phyloP scores from a whole-genome alignment of 2,329 filamentous ascomycete genomes.

The Trichophyton equinum region DNA sequence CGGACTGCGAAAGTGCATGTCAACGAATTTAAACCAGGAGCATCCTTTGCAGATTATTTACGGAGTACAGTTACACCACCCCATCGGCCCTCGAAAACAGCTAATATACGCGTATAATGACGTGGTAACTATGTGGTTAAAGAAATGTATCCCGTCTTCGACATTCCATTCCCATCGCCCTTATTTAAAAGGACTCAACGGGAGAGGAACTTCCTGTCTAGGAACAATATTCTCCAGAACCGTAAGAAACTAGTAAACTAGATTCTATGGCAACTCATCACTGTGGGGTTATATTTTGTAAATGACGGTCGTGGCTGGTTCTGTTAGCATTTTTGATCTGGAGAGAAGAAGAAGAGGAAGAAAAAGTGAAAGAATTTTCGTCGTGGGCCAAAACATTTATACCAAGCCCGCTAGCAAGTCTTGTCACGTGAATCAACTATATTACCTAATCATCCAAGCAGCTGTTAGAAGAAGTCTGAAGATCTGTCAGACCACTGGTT shows the following conservation, averaged over 20 bases:
- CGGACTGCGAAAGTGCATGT: too few relatives aligned
- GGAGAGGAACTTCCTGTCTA: slow-evolving; percentile 58
- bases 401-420: slow-evolving; percentile 12
- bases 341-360: slow-evolving; percentile 30
- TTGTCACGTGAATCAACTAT: slow-evolving; percentile 20
- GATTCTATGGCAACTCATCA: slow-evolving; percentile 56
- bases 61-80: too few relatives aligned
- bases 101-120: too few relatives aligned
- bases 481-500: too few relatives aligned
- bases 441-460: too few relatives aligned
- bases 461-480: too few relatives aligned
- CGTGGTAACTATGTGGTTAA: too few relatives aligned
- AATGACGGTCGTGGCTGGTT: slow-evolving; percentile 59
- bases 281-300: slow-evolving; percentile 39
- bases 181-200: slow-evolving; percentile 59
- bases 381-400: slow-evolving; percentile 9
- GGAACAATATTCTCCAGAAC: slow-evolving; percentile 52
- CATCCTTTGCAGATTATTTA: too few relatives aligned
- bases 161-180: slow-evolving; percentile 59
- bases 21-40: too few relatives aligned
- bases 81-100: too few relatives aligned
- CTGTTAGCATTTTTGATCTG: slow-evolving; percentile 41
- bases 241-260: slow-evolving; percentile 36
- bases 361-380: slow-evolving; percentile 13
- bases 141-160: slow-evolving; percentile 51